These are phyloP conservation scores for Neurospora tetrasperma DNA, from an alignment of 495 filamentous ascomycete genomes.

Conservation along the genomic window DNA sequence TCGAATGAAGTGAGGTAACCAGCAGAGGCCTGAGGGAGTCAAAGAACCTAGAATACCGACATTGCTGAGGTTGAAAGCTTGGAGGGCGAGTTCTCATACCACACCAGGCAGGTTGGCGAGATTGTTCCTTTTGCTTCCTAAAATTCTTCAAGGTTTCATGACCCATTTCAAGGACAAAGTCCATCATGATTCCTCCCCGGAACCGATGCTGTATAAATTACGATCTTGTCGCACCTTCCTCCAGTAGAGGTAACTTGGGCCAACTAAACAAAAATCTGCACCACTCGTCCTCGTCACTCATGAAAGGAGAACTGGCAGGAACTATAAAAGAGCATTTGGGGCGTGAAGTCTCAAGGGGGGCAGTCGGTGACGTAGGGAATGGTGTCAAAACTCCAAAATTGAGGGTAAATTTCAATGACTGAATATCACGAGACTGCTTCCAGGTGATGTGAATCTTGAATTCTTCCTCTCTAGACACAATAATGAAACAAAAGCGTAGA, in stretches of 20 bases:
- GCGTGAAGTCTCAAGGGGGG: not conserved
- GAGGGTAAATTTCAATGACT: not conserved
- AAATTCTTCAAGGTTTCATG: not conserved
- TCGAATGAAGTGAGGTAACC: not conserved
- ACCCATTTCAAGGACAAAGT: not conserved
- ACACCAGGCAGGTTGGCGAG: not conserved
- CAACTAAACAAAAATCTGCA: not conserved
- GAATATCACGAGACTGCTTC: not conserved
- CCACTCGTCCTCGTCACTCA: not conserved
- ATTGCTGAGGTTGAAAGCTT: not conserved
- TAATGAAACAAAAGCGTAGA: not conserved
- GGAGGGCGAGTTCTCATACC: too few species aligned
- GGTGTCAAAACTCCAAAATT: not conserved
- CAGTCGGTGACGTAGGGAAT: not conserved
- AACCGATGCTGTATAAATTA: not conserved
- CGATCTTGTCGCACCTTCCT: not conserved
- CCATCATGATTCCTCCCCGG: not conserved
- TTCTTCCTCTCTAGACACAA: not conserved
- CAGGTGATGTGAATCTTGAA: not conserved
- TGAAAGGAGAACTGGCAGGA: not conserved
- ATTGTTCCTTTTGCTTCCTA: not conserved
- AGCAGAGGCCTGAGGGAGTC: not conserved
- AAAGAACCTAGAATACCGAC: too few species aligned
- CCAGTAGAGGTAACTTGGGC: not conserved
- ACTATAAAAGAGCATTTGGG: not conserved